Evolutionary conservation across 371 early-diverging fungal genomes (phyloP).

Genomic region (Gilbertella persicaria): DNA sequence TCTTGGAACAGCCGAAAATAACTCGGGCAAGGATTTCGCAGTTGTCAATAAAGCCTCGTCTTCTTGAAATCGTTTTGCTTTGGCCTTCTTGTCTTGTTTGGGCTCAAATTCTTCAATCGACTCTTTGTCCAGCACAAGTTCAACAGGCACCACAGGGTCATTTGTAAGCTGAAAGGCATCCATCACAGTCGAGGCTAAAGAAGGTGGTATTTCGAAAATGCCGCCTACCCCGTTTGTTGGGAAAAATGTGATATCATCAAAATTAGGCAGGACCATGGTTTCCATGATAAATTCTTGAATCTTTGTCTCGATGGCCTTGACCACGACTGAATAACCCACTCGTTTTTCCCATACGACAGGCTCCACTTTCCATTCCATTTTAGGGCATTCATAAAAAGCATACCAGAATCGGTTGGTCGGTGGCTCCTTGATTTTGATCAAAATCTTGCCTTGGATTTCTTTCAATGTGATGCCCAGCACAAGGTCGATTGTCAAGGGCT

Average conservation of each 20-base stretch:
- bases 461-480: slow-evolving; percentile 77
- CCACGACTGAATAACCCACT: slow-evolving; percentile 76
- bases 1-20: slow-evolving; percentile 23
- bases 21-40: slow-evolving; percentile 31
- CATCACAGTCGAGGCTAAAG: background rate
- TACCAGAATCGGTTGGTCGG: slow-evolving; percentile 91
- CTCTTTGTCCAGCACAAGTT: background rate
- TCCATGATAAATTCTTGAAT: slow-evolving; percentile 82
- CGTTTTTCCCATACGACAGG: slow-evolving; percentile 88
- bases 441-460: slow-evolving; percentile 72
- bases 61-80: slow-evolving; percentile 9
- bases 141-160: background rate
- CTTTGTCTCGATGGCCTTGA: slow-evolving; percentile 82
- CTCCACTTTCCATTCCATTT: slow-evolving; percentile 78
- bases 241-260: slow-evolving; percentile 90
- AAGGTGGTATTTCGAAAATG: slow-evolving; percentile 41
- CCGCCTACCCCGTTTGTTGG: slow-evolving; percentile 66
- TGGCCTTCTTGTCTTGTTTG: background rate
- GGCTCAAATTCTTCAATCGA: background rate
- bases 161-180: background rate
- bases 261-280: slow-evolving; percentile 84
- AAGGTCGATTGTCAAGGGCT: slow-evolving; percentile 74
- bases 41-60: slow-evolving; percentile 23
- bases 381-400: slow-evolving; percentile 83
- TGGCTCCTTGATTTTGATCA: slow-evolving; percentile 80